Evolutionary conservation across 1,284 basidiomycete genomes (phyloP).

Genomic region (Irpex lacteus): DNA sequence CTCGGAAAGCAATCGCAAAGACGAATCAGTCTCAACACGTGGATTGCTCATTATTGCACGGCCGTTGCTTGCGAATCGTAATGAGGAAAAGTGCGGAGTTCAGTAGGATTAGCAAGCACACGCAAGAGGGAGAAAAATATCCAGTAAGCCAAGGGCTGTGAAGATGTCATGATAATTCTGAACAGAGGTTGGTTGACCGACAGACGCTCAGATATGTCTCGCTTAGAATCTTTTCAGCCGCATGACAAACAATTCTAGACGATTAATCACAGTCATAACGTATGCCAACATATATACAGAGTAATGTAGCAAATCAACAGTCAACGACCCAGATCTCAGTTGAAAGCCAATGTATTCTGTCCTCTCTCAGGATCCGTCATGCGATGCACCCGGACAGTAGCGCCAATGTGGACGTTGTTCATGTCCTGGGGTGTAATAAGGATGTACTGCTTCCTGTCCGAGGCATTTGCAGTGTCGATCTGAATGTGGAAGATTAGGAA

Average conservation of each 20-base stretch:
- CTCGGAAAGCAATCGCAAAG: background rate
- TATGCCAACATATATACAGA: background rate
- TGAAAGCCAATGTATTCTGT: constrained; percentile 52
- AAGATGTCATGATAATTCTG: too few relatives aligned
- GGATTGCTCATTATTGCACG: background rate
- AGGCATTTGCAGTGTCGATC: constrained; percentile 85
- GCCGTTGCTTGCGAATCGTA: too few relatives aligned
- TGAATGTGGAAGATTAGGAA: constrained; percentile 25
- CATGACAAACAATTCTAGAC: background rate
- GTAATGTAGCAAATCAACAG: background rate
- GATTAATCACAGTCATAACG: background rate
- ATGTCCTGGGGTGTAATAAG: constrained; percentile 90
- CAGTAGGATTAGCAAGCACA: too few relatives aligned
- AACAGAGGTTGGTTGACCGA: too few relatives aligned
- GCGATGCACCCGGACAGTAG: constrained; percentile 66
- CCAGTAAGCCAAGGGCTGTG: too few relatives aligned
- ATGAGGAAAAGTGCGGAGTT: too few relatives aligned
- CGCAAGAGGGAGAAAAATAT: too few relatives aligned
- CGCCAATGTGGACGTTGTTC: constrained; percentile 61
- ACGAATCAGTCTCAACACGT: background rate
- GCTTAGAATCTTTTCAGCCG: too few relatives aligned
- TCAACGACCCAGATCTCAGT: background rate
- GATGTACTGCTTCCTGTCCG: constrained; percentile 86
- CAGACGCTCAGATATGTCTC: too few relatives aligned
- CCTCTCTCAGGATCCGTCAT: constrained; percentile 81